Base-by-base conservation (phyloP, 2,329 filamentous ascomycete genomes). In the Aureobasidium musti region DNA sequence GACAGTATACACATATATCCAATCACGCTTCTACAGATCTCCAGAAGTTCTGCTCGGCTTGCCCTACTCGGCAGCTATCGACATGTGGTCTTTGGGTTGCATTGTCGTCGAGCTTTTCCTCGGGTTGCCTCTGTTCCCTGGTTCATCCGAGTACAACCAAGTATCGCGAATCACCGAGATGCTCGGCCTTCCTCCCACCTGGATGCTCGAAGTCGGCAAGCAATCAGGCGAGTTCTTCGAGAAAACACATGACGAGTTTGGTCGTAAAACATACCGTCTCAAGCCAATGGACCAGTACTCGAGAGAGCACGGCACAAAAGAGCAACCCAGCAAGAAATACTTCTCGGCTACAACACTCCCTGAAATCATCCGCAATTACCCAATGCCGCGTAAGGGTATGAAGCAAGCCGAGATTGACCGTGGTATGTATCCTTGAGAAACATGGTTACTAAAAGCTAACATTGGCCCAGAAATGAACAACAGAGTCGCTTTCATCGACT, bases 121-220 rank as follows among this genome's bases (percentile, higher is more conserved):
- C 1, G 95, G 95, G 53, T 83, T 99, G 59, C 95, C 95, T 0
- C 80, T 99, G 2, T 99, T 99, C 78, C 95, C 95, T 8, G 95
- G 95, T 33, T 98, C 94, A 0, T 99, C 95, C 2, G 95, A 99
- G 78, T 99, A 99, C 79, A 99, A 99, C 73, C 95, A 99, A 77
- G 93, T 99, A 21, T 94, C 94, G 33, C 86, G 95, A 63, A 99
- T 99, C 70, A 93, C 95, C 26, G 95, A 99, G 79, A 99, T 99
- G 95, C 86, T 99, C 10, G 95, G 95, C 13, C 89, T 97, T 71
- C 94, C 95, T 1, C 94, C 92, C 43, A 96, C 92, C 70, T 99
- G 95, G 95, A 99, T 99, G 95, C 86, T 99, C 66, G 95, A 99
- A 76, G 96, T 97, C 86, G 95, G 95, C 73, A 99, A 99, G 79